These are phyloP conservation scores for Aspergillus uvarum DNA, from an alignment of 2,329 filamentous ascomycete genomes.

Conservation along the genomic window DNA sequence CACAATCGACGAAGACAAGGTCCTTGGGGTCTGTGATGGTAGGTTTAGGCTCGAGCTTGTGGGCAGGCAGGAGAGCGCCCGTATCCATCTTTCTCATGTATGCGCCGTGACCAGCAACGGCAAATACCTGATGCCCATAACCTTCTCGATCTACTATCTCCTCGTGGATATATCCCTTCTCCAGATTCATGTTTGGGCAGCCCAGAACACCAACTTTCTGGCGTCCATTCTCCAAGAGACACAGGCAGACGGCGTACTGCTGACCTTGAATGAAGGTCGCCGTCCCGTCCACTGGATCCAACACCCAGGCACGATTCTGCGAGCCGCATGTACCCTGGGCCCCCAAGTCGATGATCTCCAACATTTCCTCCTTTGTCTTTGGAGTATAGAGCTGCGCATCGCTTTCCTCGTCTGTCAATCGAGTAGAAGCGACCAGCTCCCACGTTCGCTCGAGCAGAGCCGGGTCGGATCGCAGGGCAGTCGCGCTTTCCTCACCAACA, in stretches of 20 bases:
- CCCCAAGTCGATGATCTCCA: conserved; percentile 62
- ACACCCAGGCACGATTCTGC: conserved; percentile 56
- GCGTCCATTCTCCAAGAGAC: conserved; percentile 57
- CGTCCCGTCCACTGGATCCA: conserved; percentile 66
- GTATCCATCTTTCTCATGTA: conserved; percentile 41
- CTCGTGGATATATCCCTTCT: conserved; percentile 36
- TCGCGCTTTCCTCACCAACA: conserved; percentile 61
- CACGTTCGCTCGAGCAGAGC: conserved; percentile 55
- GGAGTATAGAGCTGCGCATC: conserved; percentile 43
- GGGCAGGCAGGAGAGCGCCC: conserved; percentile 32
- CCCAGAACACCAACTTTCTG: conserved; percentile 61
- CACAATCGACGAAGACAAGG: conserved; percentile 49
- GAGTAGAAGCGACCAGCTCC: conserved; percentile 50
- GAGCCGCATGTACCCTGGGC: conserved; percentile 42
- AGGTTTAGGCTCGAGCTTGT: conserved; percentile 29
- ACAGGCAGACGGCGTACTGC: conserved; percentile 64
- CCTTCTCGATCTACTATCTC: conserved; percentile 46
- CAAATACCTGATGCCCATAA: conserved; percentile 52
- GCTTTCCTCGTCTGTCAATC: conserved; percentile 34
- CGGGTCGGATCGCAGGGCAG: conserved; percentile 51
- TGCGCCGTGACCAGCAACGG: conserved; percentile 48
- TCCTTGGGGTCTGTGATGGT: conserved; percentile 32
- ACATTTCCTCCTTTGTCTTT: conserved; percentile 54
- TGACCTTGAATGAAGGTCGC: conserved; percentile 60
- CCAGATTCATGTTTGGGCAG: conserved; percentile 59